Evolutionary conservation across 2,329 filamentous ascomycete species (phyloP), one percentile per base, ranked within the genome.

Genomic region (Colletotrichum shisoi): DNA sequence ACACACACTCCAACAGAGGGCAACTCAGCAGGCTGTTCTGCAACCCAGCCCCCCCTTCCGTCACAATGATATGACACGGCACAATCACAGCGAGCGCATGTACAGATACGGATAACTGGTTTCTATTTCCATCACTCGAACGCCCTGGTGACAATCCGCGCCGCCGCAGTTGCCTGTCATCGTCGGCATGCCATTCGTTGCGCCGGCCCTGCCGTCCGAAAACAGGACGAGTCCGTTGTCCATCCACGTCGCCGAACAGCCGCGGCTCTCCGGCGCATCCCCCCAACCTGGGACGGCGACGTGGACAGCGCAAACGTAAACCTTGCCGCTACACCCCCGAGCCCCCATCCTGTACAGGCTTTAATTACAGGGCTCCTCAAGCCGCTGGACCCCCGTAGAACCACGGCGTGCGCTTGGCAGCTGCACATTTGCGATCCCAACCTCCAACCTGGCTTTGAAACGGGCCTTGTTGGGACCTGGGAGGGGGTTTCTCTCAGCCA

Each of bases 401-500:
- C 58, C 19, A 34, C 48, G 8, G 17, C 57, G 17, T 9, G 31
- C 34, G 9, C 62, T 48, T 64, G 62, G 56, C 63, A 34, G 15
- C 19, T 27, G 52, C 37, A 4, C 21, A 21, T 42, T n/a, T 11
- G 62, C 62, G 49, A 37, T 12, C 45, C 39, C 39, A 59, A 31
- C 46, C 46, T 53, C 39, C 39, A 59, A 31, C 46, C 46, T 53
- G 54, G 45, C 54, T 42, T 54, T 65, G 62, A 65, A 54, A 56
- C 62, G 57, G 57, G 27, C 57, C 27, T 54, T 56, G 48, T 49
- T 42, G 4, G 13, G 17, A 15, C 39, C 12, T 11, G 5, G 27
- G 4, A 31, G 21, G 19, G 31, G 39, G 39, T 40, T 7, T 24
- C 45, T 48, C 19, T n/a, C 44, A 13, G 39, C 17, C 31, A 42